Percentiles rank a stretch among this genome's conserved stretches.
Evolutionary conservation across 2,329 filamentous ascomycete genomes (phyloP).

Genomic region (Ceratocystis cubensis): DNA sequence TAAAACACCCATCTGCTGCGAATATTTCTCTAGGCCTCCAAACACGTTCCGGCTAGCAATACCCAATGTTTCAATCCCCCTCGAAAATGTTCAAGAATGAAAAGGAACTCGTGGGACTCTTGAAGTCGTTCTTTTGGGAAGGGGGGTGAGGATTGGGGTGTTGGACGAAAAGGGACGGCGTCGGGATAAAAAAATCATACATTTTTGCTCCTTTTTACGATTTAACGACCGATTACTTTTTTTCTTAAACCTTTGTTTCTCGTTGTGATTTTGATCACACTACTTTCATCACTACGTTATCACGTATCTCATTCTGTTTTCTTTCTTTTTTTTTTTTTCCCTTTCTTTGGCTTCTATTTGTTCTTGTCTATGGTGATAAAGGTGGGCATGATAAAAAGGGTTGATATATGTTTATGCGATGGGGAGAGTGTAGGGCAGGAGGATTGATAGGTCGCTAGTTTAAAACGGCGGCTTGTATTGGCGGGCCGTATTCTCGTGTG

Average conservation of each 20-base stretch:
- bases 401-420: neutral
- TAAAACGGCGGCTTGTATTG: neutral
- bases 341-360: neutral
- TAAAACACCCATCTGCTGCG: constrained; percentile 17
- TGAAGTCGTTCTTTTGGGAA: constrained; percentile 8
- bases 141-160: neutral
- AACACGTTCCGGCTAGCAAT: constrained; percentile 26
- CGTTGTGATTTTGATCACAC: constrained; percentile 20
- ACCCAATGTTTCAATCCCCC: constrained; percentile 28
- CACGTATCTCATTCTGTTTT: constrained; percentile 20
- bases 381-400: neutral
- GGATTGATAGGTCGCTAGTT: neutral
- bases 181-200: neutral
- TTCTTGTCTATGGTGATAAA: no score
- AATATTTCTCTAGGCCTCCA: neutral
- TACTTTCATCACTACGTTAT: constrained; percentile 13
- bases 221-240: constrained; percentile 20
- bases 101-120: constrained; percentile 2
- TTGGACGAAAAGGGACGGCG: constrained; percentile 10
- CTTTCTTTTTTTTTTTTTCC: constrained; percentile 20
- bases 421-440: neutral
- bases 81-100: constrained; percentile 24
- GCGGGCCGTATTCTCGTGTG: neutral
- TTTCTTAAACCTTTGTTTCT: constrained; percentile 18
- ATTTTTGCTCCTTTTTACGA: constrained; percentile 8